These are phyloP conservation scores for apple (Malus domestica) DNA, from an alignment of 306 rosid species.

Conservation along the genomic window DNA sequence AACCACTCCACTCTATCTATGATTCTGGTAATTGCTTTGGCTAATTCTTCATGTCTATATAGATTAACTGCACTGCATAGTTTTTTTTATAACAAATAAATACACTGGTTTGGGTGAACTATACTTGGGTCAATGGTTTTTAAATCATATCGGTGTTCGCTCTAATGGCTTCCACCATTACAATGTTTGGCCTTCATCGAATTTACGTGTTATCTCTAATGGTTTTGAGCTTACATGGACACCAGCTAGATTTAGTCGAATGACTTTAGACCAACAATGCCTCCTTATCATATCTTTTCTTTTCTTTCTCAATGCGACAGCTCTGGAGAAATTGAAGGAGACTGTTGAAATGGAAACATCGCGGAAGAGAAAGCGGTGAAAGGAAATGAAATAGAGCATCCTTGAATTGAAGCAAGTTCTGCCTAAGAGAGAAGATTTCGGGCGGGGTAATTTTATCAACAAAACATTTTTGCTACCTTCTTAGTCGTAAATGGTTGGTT, in stretches of 20 bases:
- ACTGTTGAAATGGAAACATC: conserved; percentile 41
- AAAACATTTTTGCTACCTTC: too few relatives aligned
- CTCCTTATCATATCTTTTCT: background rate
- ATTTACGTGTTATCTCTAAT: background rate
- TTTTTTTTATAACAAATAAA: background rate
- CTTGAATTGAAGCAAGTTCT: background rate
- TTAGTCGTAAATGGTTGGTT: too few relatives aligned
- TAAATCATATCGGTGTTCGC: background rate
- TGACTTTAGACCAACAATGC: conserved; percentile 1
- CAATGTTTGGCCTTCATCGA: background rate
- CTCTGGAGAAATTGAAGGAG: conserved; percentile 57
- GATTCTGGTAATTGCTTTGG: conserved; percentile 51
- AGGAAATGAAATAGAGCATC: conserved; percentile 5
- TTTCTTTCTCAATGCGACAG: conserved; percentile 28
- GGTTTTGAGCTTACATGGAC: background rate
- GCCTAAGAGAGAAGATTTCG: background rate
- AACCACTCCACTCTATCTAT: conserved; percentile 46
- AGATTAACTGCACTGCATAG: background rate
- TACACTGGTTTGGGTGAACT: background rate
- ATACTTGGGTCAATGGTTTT: background rate
- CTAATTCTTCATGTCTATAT: background rate
- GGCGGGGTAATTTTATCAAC: too few relatives aligned
- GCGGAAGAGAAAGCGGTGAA: conserved; percentile 38
- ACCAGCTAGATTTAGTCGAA: background rate
- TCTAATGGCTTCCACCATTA: background rate